Base-by-base conservation (phyloP, 352 stramenopile genomes). In the Phytophthora cactorum region DNA sequence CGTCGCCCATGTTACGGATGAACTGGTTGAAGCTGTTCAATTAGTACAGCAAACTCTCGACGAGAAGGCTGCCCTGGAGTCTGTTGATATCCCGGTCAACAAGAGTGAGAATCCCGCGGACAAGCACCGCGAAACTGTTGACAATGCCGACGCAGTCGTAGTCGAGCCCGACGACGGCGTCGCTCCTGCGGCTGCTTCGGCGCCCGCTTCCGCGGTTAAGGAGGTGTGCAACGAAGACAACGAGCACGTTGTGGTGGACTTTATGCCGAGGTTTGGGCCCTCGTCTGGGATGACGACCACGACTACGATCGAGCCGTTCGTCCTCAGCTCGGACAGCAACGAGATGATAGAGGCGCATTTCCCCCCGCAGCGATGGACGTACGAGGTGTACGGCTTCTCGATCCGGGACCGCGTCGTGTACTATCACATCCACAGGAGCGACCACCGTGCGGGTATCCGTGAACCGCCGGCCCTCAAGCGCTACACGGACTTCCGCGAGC, bases 401-500 rank as follows among this genome's bases (percentile, higher is more conserved):
- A 74, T 65, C 17, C 58, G 66, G 31, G 71, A 79, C 10, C 68
- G 75, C 17, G 64, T 81, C 0, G 67, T 72, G 17, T 75, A 72
- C 59, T 86, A 86, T 64, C 64, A 79, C 62, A 79, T 86, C 46
- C 68, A 86, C 49, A 57, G 52, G 28, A 62, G 22, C 22, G 22
- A 22, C 22, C 22, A 22, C 22, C 22, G 22, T 22, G 22, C 22
- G 22, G 22, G 22, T 22, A 22, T 22, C 22, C 22, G 22, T 22
- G 22, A 22, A 22, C 22, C 22, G 22, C 22, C 22, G 22, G 22
- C 22, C 22, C 22, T 22, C 22, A 22, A 22, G 22, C 22, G 22
- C 22, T 22, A 22, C 22, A 22, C 22, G 22, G 22, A 22, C 22
- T 22, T 22, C 22, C 22, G 22, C 22, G 22, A 22, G 22, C 22